Base-by-base conservation (phyloP, 1,139 yeast genomes). In the Yamadazyma mexicana region DNA sequence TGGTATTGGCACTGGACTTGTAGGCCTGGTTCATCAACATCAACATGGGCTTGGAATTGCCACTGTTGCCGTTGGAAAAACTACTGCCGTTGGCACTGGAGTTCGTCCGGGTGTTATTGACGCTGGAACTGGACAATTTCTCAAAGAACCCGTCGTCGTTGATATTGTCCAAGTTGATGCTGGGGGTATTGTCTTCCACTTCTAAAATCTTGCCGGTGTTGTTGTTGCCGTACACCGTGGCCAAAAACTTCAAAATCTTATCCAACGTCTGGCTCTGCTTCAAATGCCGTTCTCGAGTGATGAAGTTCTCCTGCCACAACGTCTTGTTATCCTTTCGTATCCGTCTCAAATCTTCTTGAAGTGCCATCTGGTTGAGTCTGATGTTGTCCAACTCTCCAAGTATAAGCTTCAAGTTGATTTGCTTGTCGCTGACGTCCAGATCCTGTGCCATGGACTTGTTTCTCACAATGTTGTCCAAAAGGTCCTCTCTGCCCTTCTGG, bases 251-350 rank as follows among this genome's bases (percentile, higher is more conserved):
- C 55, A 94, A 66, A 34, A 92, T 92, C 52, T 87, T 85, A 51
- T 89, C 96, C 45, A 92, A 70, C 17, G 96, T 88, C 48, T 87
- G 91, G 26, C 91, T 82, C 58, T 92, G 98, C 31, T 83, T 75
- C 49, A 83, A 80, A 58, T 89, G 87, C 45, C 94, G 78, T 58
- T 92, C 97, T 40, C 97, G 71, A 4, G 94, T 84, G 40, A 83
- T 67, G 54, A 75, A 82, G 55, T 88, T 84, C 58, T 92, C 98
- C 44, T 83, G 82, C 98, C 98, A 92, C 38, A 92, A 66, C 51
- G 88, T 66, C 57, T 88, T 91, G 61, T 92, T 92, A 56, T 94
- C 98, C 49, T 83, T 83, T 47, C 91, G 75, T 29, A 92, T 81
- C 44, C 97, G 73, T 49, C 83, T 69, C 43, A 92, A 69, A 55